Base-by-base conservation (phyloP, 75 land plant species). In the Cupressus sempervirens region DNA sequence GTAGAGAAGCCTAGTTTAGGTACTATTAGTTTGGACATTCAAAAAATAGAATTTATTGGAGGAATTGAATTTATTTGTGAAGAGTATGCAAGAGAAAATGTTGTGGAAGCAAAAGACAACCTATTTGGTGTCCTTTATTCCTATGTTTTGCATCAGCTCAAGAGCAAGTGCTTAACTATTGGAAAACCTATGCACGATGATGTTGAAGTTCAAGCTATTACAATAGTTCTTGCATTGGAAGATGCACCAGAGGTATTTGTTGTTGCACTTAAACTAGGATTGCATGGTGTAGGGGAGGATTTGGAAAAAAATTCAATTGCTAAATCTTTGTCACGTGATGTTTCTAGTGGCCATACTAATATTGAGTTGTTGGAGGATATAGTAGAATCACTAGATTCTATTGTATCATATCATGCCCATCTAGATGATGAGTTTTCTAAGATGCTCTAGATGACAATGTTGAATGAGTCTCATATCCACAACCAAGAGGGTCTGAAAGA, bases 211-310 rank as follows among this genome's bases (percentile, higher is more conserved):
- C 97, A 90, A 80, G 92, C 93, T 50, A 81, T 96, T 85, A 94
- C 92, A 35, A 82, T 87, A 18, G 86, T 96, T 75, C 91, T 98
- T 35, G 48, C 54, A 82, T 90, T 95, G 84, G 97, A 92, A 70
- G 93, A 93, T 89, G 95, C 97, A 74, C 94, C 98, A 83, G 96
- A 95, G 85, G 97, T 94, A 9, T 91, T 93, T 58, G 89, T 92
- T 81, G 83, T 96, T 43, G 93, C 94, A 45, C 90, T 98, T 30
- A 98, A 94, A 88, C 91, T 93, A 62, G 97, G 98, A 41, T 84
- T 96, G 48, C 88, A 87, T 56, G 97, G 94, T 36, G 88, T 98
- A 80, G 97, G 97, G 45, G 97, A 91, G 82, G 77, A 92, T 34
- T 89, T 98, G 84, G n/a, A n/a, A n/a, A 89, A 87, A 82, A 89